These are phyloP conservation scores for Annulohypoxylon nitens DNA, from an alignment of 495 filamentous ascomycete species.

Conservation along the genomic window DNA sequence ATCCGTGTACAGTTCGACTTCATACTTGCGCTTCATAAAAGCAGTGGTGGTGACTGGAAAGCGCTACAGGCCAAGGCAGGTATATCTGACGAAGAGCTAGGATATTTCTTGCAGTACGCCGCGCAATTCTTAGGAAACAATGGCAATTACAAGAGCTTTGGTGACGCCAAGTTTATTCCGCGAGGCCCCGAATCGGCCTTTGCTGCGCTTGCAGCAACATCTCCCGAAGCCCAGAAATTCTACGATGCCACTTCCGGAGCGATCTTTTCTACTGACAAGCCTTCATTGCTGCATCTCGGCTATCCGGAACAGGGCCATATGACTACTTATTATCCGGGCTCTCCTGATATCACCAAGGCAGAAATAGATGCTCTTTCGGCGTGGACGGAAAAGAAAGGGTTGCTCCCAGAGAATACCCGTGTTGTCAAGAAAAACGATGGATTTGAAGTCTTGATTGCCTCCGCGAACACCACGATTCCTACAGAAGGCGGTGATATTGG, in stretches of 20 bases:
- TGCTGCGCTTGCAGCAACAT: conserved; percentile 75
- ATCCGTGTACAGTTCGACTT: conserved; percentile 73
- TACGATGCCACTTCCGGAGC: conserved; percentile 78
- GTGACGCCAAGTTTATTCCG: conserved; percentile 94
- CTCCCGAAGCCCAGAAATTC: conserved; percentile 69
- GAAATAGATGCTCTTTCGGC: conserved; percentile 81
- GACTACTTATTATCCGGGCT: conserved; percentile 93
- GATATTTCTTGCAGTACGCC: conserved; percentile 86
- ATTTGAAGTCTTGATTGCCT: conserved; percentile 89
- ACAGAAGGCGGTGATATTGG: conserved; percentile 75
- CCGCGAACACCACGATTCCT: conserved; percentile 66
- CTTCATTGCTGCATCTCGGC: conserved; percentile 83
- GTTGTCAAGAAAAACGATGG: conserved; percentile 78
- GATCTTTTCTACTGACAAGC: conserved; percentile 78
- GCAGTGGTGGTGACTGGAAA: conserved; percentile 83
- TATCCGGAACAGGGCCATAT: conserved; percentile 86
- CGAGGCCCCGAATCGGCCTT: conserved; percentile 75
- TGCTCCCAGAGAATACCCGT: conserved; percentile 86
- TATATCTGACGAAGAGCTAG: conserved; percentile 75
- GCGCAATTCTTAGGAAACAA: conserved; percentile 90
- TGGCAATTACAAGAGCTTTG: conserved; percentile 97
- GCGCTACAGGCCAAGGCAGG: conserved; percentile 75
- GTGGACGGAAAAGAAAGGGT: conserved; percentile 79
- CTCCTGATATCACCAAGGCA: conserved; percentile 82
- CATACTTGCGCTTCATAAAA: conserved; percentile 81